These are phyloP conservation scores for Thraustochytrium sp. DNA, from an alignment of 352 stramenopile species.

Conservation along the genomic window DNA sequence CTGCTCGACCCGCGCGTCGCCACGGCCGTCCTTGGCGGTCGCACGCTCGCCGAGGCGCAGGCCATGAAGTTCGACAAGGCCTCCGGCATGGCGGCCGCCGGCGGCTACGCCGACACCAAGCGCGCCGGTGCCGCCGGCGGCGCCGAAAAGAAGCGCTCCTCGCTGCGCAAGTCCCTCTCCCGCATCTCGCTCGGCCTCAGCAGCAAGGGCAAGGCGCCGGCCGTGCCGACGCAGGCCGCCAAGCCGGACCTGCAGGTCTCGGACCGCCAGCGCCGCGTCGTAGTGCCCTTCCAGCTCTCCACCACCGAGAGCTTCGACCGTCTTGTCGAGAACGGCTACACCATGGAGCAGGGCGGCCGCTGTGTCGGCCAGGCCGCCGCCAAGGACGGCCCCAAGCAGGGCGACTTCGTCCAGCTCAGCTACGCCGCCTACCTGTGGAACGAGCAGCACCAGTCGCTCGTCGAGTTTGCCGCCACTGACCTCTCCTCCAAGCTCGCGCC, in stretches of 20 bases:
- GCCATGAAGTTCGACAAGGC: slow-evolving; percentile 7
- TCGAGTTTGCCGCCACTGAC: slow-evolving; percentile 42
- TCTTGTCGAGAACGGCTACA: slow-evolving; percentile 40
- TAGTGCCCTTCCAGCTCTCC: background rate
- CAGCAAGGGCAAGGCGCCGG: background rate
- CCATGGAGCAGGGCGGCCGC: slow-evolving; percentile 34
- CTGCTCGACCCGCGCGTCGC: slow-evolving; percentile 10
- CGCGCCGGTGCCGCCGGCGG: too few relatives aligned
- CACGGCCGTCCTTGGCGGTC: background rate
- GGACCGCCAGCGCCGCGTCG: background rate
- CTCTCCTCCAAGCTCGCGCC: slow-evolving; percentile 2
- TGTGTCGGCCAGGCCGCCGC: background rate
- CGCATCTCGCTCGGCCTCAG: background rate
- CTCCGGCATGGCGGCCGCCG: background rate
- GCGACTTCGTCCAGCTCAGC: slow-evolving; percentile 24
- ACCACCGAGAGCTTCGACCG: slow-evolving; percentile 28
- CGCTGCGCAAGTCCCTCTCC: background rate
- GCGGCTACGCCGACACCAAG: slow-evolving; percentile 13
- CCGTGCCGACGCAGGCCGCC: too few relatives aligned
- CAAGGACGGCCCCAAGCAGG: background rate
- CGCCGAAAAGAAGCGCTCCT: background rate
- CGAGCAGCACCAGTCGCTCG: slow-evolving; percentile 1
- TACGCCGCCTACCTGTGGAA: slow-evolving; percentile 42
- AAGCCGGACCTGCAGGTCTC: background rate
- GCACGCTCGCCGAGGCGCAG: slow-evolving; percentile 6